These are phyloP conservation scores for Hordeum pubiflorum DNA, from an alignment of 202 grass and related monocot genomes.

Conservation along the genomic window DNA sequence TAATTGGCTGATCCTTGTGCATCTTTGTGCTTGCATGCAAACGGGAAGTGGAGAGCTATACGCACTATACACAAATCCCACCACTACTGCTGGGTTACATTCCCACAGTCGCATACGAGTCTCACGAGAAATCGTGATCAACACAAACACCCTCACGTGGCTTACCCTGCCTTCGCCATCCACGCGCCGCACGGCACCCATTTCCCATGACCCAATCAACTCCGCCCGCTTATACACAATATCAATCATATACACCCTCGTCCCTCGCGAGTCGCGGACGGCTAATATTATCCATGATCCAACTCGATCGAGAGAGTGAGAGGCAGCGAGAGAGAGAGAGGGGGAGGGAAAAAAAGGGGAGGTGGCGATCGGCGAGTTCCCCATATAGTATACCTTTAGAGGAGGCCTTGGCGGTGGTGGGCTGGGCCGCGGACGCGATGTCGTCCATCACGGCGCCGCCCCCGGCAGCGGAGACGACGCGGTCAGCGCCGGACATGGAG, in stretches of 20 bases:
- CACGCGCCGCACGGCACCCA: conserved; percentile 21
- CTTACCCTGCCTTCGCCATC: conserved; percentile 22
- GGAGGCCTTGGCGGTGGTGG: conserved; percentile 61
- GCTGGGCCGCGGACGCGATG: conserved; percentile 32
- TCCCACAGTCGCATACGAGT: background rate
- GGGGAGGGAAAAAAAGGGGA: background rate
- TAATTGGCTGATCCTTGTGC: background rate
- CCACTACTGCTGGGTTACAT: background rate
- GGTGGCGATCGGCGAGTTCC: background rate
- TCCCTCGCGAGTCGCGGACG: background rate
- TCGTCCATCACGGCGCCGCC: conserved; percentile 62
- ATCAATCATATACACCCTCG: background rate
- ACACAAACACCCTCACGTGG: conserved; percentile 8
- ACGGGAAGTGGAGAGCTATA: background rate
- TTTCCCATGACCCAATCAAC: background rate
- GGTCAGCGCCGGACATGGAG: conserved; percentile 26
- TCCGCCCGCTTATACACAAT: background rate
- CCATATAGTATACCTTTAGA: conserved; percentile 77
- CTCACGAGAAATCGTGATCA: conserved; percentile 14
- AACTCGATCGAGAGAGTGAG: background rate
- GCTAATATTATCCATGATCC: background rate
- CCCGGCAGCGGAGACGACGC: conserved; percentile 24
- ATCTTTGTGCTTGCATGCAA: conserved; percentile 27
- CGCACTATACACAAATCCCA: background rate
- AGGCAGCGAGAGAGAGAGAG: background rate